These are phyloP conservation scores for Solanum dulcamara DNA, from an alignment of 257 asterid species.

Conservation along the genomic window DNA sequence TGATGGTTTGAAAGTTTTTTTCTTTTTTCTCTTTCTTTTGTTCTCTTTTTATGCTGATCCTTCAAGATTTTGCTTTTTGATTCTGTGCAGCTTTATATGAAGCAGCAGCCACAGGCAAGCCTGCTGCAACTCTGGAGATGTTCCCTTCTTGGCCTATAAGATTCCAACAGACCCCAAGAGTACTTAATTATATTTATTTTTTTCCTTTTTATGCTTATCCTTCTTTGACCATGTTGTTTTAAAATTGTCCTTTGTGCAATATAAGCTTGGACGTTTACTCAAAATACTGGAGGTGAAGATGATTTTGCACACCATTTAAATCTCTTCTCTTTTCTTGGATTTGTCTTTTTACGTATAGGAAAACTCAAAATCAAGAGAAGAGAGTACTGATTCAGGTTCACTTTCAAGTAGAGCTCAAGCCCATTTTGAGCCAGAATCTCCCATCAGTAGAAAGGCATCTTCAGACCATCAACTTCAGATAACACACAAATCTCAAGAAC, in stretches of 20 bases:
- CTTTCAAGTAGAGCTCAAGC: constrained; percentile 30
- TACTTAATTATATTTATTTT: neutral
- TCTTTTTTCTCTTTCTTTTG: neutral
- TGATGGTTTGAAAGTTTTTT: constrained; percentile 1
- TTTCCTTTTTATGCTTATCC: neutral
- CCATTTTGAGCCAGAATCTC: constrained; percentile 60
- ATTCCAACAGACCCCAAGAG: constrained; percentile 61
- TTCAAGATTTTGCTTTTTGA: constrained; percentile 49
- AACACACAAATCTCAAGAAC: constrained; percentile 1
- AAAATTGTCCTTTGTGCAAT: neutral
- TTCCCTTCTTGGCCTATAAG: constrained; percentile 95
- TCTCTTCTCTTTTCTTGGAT: constrained; percentile 19
- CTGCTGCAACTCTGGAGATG: constrained; percentile 95
- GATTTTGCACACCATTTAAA: neutral
- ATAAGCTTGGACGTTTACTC: neutral
- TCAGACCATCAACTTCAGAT: constrained; percentile 27
- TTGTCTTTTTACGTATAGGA: constrained; percentile 10
- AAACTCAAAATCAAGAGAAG: constrained; percentile 80
- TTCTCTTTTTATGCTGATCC: constrained; percentile 14
- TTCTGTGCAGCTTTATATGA: constrained; percentile 74
- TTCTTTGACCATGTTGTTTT: neutral
- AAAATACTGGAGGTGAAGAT: neutral
- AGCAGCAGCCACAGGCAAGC: constrained; percentile 23
- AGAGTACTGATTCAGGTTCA: constrained; percentile 70
- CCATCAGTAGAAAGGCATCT: constrained; percentile 35